Percentiles rank a stretch among this genome's conserved stretches.
phyloP scores from a whole-genome alignment of 2,329 filamentous ascomycete genomes.

The Byssoonygena ceratinophila region DNA sequence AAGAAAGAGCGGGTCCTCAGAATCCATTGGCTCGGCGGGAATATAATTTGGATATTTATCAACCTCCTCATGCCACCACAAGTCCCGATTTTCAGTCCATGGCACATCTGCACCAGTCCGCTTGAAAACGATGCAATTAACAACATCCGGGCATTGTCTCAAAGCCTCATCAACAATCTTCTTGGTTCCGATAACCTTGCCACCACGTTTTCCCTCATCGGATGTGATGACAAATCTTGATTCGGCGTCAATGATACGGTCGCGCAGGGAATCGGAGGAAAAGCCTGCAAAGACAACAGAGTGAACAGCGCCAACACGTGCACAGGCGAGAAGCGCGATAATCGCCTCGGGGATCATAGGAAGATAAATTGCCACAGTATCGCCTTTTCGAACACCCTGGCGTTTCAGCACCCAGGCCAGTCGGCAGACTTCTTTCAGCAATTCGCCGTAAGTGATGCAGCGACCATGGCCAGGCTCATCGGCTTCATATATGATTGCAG shows the following conservation, averaged over 20 bases:
- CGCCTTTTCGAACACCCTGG: conserved; percentile 93
- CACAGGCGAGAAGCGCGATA: conserved; percentile 79
- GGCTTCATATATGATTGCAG: conserved; percentile 97
- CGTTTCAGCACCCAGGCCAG: conserved; percentile 80
- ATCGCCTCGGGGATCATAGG: conserved; percentile 98
- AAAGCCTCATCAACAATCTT: conserved; percentile 97
- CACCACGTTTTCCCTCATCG: conserved; percentile 94
- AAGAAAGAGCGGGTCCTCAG: conserved; percentile 92
- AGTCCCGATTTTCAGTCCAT: conserved; percentile 77
- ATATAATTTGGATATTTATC: conserved; percentile 94
- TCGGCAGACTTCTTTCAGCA: conserved; percentile 81
- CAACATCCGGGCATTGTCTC: conserved; percentile 86
- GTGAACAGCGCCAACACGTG: conserved; percentile 88
- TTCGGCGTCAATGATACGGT: conserved; percentile 82
- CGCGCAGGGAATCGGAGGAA: conserved; percentile 87
- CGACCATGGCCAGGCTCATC: conserved; percentile 82
- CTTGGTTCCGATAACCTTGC: conserved; percentile 95
- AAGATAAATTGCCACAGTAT: conserved; percentile 92
- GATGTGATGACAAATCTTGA: conserved; percentile 93
- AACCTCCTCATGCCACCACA: conserved; percentile 98
- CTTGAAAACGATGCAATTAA: conserved; percentile 81
- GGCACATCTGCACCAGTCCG: conserved; percentile 88
- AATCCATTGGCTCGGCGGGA: conserved; percentile 75
- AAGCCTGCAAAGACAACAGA: conserved; percentile 97
- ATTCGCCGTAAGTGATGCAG: conserved; percentile 83